phyloP scores from a whole-genome alignment of 2,329 filamentous ascomycete genomes.

The Helotiales sp. region DNA sequence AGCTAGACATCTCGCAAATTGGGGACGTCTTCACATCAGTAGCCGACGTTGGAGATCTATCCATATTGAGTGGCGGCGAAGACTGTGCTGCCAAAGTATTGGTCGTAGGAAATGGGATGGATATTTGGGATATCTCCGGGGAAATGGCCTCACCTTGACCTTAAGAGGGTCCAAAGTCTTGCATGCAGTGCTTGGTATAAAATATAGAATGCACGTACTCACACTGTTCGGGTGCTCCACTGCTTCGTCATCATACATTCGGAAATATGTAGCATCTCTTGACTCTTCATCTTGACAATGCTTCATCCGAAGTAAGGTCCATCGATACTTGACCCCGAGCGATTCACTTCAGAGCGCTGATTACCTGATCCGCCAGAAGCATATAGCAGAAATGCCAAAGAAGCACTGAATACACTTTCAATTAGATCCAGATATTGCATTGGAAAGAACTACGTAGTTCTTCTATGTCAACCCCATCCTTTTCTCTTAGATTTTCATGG shows the following conservation, averaged over 20 bases:
- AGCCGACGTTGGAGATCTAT: conserved; percentile 62
- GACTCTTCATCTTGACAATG: not conserved
- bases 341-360: conserved; percentile 42
- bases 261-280: not conserved
- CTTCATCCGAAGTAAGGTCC: not conserved
- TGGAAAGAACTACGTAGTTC: conserved; percentile 24
- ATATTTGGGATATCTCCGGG: conserved; percentile 37
- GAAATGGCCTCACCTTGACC: not conserved
- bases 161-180: not conserved
- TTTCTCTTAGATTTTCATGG: not conserved
- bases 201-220: too few relatives aligned
- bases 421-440: conserved; percentile 27
- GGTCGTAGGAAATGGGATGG: conserved; percentile 44
- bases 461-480: not conserved
- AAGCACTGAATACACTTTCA: conserved; percentile 26
- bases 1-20: conserved; percentile 47
- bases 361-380: conserved; percentile 31
- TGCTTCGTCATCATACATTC: not conserved
- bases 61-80: conserved; percentile 14
- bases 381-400: conserved; percentile 24
- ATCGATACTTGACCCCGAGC: conserved; percentile 26
- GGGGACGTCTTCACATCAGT: conserved; percentile 62
- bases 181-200: too few relatives aligned
- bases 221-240: not conserved
- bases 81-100: conserved; percentile 31